These are phyloP conservation scores for button mushroom (Agaricus bisporus) DNA, from an alignment of 768 basidiomycete genomes.

Conservation along the genomic window DNA sequence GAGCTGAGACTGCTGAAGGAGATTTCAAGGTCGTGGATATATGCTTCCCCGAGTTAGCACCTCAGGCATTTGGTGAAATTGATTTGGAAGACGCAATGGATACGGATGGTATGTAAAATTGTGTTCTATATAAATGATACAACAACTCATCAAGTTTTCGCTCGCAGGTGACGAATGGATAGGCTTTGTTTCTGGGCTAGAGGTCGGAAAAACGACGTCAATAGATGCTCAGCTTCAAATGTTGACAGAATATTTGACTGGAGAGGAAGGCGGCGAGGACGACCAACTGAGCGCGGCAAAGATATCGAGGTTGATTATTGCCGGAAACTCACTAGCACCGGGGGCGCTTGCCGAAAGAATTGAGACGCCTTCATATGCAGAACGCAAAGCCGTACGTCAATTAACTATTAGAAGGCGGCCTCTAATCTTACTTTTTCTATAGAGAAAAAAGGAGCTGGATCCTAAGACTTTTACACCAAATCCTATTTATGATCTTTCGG, in stretches of 20 bases:
- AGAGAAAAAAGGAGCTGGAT: conserved; percentile 69
- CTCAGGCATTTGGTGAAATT: conserved; percentile 37
- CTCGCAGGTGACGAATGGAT: conserved; percentile 59
- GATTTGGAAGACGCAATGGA: conserved; percentile 43
- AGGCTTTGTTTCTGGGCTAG: conserved; percentile 80
- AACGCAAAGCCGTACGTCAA: conserved; percentile 51
- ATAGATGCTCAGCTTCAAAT: conserved; percentile 75
- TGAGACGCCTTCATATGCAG: conserved; percentile 29
- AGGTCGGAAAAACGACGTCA: conserved; percentile 58
- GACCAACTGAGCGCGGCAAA: conserved; percentile 62
- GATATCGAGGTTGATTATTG: conserved; percentile 82
- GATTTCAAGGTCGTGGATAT: conserved; percentile 93
- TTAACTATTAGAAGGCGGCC: not conserved
- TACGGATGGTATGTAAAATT: conserved; percentile 50
- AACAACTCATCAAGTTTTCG: conserved; percentile 4
- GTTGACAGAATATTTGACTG: conserved; percentile 84
- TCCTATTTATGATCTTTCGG: conserved; percentile 65
- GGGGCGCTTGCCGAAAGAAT: conserved; percentile 26
- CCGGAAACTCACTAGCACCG: conserved; percentile 80
- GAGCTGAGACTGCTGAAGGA: conserved; percentile 82
- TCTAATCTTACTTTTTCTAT: not conserved
- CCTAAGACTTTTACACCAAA: conserved; percentile 63
- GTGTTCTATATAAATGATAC: not conserved
- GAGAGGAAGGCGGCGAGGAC: conserved; percentile 68
- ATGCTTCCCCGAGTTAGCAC: conserved; percentile 80